These are phyloP conservation scores for Solanum chaucha DNA, from an alignment of 257 asterid genomes.

Conservation along the genomic window DNA sequence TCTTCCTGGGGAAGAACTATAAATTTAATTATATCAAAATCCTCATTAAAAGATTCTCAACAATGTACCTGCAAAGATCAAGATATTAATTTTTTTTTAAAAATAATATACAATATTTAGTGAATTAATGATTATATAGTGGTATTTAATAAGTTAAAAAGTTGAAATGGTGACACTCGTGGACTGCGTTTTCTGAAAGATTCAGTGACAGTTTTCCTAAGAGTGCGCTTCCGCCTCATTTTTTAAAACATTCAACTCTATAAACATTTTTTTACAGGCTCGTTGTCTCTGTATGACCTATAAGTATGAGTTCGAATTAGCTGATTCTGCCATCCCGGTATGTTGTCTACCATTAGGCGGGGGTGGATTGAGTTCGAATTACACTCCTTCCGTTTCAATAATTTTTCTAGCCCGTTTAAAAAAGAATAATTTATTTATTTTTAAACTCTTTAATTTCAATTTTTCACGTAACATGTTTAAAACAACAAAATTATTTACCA, in stretches of 20 bases:
- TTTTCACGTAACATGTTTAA: accelerated
- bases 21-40: background rate
- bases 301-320: background rate
- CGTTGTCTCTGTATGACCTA: background rate
- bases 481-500: accelerated
- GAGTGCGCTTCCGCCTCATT: background rate
- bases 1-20: background rate
- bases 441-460: no score
- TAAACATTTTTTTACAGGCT: background rate
- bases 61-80: background rate
- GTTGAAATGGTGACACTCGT: background rate
- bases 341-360: background rate
- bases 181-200: background rate
- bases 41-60: background rate
- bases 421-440: no score
- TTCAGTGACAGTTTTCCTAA: background rate
- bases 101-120: background rate
- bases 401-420: no score
- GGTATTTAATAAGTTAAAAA: background rate
- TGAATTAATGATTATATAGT: background rate
- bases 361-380: background rate
- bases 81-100: background rate
- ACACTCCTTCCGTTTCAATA: background rate
- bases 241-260: background rate
- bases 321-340: background rate